Base-by-base conservation (phyloP, 2,329 filamentous ascomycete genomes). In the Pseudomassariella vexata region DNA sequence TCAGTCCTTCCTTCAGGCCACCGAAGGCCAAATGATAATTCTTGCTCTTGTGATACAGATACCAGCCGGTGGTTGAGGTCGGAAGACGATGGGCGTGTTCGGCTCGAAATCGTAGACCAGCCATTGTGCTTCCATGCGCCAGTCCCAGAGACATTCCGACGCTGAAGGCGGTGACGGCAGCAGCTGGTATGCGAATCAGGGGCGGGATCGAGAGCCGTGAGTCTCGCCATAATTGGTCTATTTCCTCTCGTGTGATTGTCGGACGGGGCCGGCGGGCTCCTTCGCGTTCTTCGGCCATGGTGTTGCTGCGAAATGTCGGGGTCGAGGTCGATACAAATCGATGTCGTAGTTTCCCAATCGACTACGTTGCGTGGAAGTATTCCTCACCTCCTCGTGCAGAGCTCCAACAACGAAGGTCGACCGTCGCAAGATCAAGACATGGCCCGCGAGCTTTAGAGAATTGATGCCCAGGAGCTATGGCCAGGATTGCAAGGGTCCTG, bases 11-110 rank as follows among this genome's bases (percentile, higher is more conserved):
- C 32, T 76, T 76, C 12, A 94, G 65, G 1, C 84, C 90, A 5
- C 83, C 85, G 15, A 83, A 72, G 48, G 85, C 80, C 31, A 83
- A 74, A 49, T 87, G 79, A 64, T 98, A 96, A 60, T 95, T 96
- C 61, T 96, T 96, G 55, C 79, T 86, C 63, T 95, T 95, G 67
- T 96, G 90, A 60, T 98, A 98, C n/a, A 96, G 75, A 55, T 90
- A 98, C 92, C 92, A 98, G 12, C 88, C 90, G 3, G 80, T 77
- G 17, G 85, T 80, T 1, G 81, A 81, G 4, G 76, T 79, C 14
- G 92, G 92, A 40, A 95, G 78, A 44, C 90, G 85, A 67, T 98
- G 92, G 1, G 92, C 88, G 54, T 98, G 94, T 62, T 98, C 92
- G 38, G 92, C 92, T 34, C 90, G 82, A 65, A 95, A 98, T 23